Conservation (phyloP, 192 early-diverging fungal genomes). For the Phycomyces blakesleeanus region DNA sequence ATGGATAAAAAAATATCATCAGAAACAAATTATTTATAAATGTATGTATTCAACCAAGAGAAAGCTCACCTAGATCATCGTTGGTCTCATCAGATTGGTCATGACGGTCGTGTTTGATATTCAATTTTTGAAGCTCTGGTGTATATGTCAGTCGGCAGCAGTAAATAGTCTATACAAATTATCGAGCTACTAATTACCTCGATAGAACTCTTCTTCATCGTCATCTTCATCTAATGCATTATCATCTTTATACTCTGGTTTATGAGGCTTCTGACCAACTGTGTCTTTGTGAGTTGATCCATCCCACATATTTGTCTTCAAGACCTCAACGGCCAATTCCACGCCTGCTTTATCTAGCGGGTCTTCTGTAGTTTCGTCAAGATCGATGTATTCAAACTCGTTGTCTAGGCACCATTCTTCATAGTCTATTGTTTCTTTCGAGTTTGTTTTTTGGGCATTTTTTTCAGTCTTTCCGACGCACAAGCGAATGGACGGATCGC, state of each 20-base stretch:
- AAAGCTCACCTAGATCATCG: conserved; percentile 15
- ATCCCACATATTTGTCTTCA: conserved; percentile 68
- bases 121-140: not conserved
- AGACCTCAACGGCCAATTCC: conserved; percentile 54
- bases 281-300: conserved; percentile 41
- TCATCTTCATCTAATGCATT: too few relatives aligned
- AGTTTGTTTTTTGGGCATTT: conserved; percentile 2
- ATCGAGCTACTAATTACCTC: too few relatives aligned
- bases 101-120: not conserved
- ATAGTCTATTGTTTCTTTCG: conserved; percentile 6
- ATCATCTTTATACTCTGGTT: not conserved
- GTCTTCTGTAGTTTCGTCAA: conserved; percentile 30
- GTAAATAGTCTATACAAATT: too few relatives aligned
- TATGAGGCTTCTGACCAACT: not conserved
- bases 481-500: conserved; percentile 51
- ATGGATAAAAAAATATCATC: too few relatives aligned
- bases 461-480: conserved; percentile 41
- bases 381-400: conserved; percentile 62
- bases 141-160: not conserved
- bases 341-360: conserved; percentile 42
- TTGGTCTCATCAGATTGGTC: conserved; percentile 5
- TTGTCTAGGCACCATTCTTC: conserved; percentile 61
- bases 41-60: not conserved
- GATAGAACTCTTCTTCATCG: too few relatives aligned
- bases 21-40: too few relatives aligned